Evolutionary conservation across 306 rosid species (phyloP), one percentile per base, ranked within the genome.

Genomic region (Prunus dulcis): DNA sequence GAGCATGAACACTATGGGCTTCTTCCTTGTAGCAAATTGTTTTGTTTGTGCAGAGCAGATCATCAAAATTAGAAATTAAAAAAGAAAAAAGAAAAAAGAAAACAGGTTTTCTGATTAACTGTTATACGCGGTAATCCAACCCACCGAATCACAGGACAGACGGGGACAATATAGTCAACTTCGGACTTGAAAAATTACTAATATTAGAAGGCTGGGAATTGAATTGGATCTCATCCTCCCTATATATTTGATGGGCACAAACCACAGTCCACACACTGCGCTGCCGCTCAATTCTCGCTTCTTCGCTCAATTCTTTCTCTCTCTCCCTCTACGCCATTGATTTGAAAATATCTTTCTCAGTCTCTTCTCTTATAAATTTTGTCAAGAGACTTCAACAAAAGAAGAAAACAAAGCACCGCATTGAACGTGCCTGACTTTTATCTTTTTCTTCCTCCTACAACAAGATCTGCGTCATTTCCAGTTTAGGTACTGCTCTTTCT

Each of bases 271-370:
- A 61, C 77, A 17, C 63, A 18, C 3, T 57, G 23, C 69, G 58
- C 64, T 61, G 58, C 77, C 56, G 76, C 76, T 58, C n/a, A 58
- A 58, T 73, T 72, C 43, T 72, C 55, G 67, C 76, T 56, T 56
- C 76, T 56, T 72, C 77, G 58, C 57, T 45, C 77, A 60, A 23
- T 43, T 61, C 28, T 45, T 43, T 45, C 67, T 11, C 27, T 57
- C 50, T 9, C 58, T 18, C n/a, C 20, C 27, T 28, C 67, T 17
- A 5, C 3, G 15, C 76, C 55, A 72, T 73, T 45, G 49, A 58
- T 17, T 58, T 60, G 43, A 23, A 9, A 67, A 34, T 34, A 34
- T 34, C 47, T 64, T 0, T 30, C 12, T 2, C 67, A 34, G 12
- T 62, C 47, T 1, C 38, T 23, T 56, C 34, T 9, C 65, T 1